phyloP scores from a whole-genome alignment of 2,329 filamentous ascomycete species.

The Penicillium decumbens region DNA sequence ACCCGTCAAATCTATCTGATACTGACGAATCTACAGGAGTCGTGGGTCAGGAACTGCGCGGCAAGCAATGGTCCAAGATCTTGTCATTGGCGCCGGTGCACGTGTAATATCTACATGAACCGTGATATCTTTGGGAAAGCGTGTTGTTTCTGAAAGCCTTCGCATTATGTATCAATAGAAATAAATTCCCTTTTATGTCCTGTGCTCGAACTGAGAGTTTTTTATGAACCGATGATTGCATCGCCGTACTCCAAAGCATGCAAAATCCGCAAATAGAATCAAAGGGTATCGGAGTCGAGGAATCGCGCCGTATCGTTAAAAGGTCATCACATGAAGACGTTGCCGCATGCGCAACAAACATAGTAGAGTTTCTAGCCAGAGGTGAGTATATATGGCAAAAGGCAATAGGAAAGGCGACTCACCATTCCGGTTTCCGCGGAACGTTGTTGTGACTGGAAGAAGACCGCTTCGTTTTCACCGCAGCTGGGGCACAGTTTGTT shows the following conservation, averaged over 20 bases:
- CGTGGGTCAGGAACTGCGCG: slow-evolving; percentile 81
- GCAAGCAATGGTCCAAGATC: slow-evolving; percentile 98
- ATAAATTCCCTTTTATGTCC: slow-evolving; percentile 1
- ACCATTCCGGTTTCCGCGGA: slow-evolving; percentile 98
- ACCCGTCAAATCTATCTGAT: slow-evolving; percentile 2
- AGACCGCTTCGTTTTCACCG: slow-evolving; percentile 84
- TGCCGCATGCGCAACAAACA: slow-evolving; percentile 89
- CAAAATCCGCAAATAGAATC: slow-evolving; percentile 9
- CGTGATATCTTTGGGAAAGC: slow-evolving; percentile 22
- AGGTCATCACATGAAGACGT: slow-evolving; percentile 60
- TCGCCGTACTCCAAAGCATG: slow-evolving; percentile 14
- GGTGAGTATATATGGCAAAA: not conserved
- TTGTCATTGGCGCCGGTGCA: slow-evolving; percentile 86
- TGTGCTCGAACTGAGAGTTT: not conserved
- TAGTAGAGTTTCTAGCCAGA: slow-evolving; percentile 73
- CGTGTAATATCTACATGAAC: slow-evolving; percentile 49
- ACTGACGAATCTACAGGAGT: slow-evolving; percentile 54
- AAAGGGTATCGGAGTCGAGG: slow-evolving; percentile 30
- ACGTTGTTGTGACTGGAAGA: slow-evolving; percentile 98
- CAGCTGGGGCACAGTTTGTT: slow-evolving; percentile 82
- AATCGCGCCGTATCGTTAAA: slow-evolving; percentile 19
- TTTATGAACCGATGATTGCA: slow-evolving; percentile 4
- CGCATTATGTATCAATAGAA: slow-evolving; percentile 32
- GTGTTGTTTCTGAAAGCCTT: slow-evolving; percentile 29
- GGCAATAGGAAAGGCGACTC: not conserved